A percentile compares a stretch with the other conserved stretches of the same genome.
Conservation (phyloP, 371 early-diverging fungal species). For the Gilbertella persicaria region DNA sequence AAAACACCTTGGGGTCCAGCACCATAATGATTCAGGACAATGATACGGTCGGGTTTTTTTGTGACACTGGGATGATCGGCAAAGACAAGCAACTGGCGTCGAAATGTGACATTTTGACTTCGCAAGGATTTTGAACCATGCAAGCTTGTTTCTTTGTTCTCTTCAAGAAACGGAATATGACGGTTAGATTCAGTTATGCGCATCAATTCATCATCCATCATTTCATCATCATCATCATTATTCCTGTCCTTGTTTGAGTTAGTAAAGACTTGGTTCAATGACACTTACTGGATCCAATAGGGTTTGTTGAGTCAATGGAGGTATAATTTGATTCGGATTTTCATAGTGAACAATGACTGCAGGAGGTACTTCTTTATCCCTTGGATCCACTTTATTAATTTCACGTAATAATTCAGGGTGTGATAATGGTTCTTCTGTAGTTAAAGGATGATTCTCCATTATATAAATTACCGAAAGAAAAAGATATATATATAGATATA, state of each 20-base stretch:
- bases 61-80: conserved; percentile 17
- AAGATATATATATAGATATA: no score
- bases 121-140: conserved; percentile 9
- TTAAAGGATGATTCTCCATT: conserved; percentile 18
- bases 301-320: not conserved
- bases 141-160: not conserved
- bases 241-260: conserved; percentile 8
- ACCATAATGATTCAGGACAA: conserved; percentile 27
- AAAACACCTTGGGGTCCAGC: conserved; percentile 22
- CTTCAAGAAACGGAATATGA: conserved; percentile 22
- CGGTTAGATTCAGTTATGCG: conserved; percentile 42
- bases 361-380: conserved; percentile 20
- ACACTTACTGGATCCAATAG: not conserved
- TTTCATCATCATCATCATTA: conserved; percentile 6
- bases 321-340: conserved; percentile 17
- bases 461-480: no score
- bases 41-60: conserved; percentile 22
- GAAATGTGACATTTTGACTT: conserved; percentile 13
- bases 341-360: conserved; percentile 22
- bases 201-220: conserved; percentile 25
- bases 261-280: not conserved
- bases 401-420: conserved; percentile 17
- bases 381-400: conserved; percentile 19
- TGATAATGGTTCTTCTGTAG: conserved; percentile 28
- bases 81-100: conserved; percentile 30